Base-by-base conservation (phyloP, 2,329 filamentous ascomycete genomes). In the Monosporascus sp. region DNA sequence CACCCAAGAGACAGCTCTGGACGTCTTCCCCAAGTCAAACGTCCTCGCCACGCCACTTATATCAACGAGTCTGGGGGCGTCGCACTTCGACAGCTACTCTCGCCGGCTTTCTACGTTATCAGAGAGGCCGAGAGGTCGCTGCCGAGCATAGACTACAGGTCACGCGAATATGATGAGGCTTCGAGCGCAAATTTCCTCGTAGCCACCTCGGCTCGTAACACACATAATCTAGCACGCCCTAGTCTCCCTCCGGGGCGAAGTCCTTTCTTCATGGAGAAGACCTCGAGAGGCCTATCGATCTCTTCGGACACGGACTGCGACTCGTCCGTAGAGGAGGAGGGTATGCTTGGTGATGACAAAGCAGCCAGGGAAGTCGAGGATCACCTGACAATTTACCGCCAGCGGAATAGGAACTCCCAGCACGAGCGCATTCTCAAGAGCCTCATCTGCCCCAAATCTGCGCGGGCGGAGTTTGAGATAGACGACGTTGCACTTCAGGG, bases 361-460 rank as follows among this genome's bases (percentile, higher is more conserved):
- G 80, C 80, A 2, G 77, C 78, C 3, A 67, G 68, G 48, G 64
- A 75, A n/a, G 80, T 83, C 9, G 70, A 72, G 45, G 67, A 71
- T 20, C 75, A 82, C 55, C 68, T 82, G 48, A 67, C 70, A 39
- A 70, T 64, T 51, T 73, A 74, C 56, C 71, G 71, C 18, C 74
- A 77, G 22, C 72, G 75, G 45, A 71, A 69, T 52, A 72, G 73
- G 14, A 71, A 79, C 57, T 80, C 80, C 24, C 77, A 77, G 50
- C 77, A 81, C 52, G 79, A 78, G 56, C 77, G 81, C 39, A 83
- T 85, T 52, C 71, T 86, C 20, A 76, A 77, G 54, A 76, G 77
- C 25, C 75, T 86, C 49, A 82, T 86, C 62, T 76, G 73, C 50
- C 80, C 76, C 5, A 77, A 75, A 53, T 70, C 71, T 7, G 67